These are phyloP conservation scores for Pinus taeda DNA, from an alignment of 75 land plant species.

Conservation along the genomic window DNA sequence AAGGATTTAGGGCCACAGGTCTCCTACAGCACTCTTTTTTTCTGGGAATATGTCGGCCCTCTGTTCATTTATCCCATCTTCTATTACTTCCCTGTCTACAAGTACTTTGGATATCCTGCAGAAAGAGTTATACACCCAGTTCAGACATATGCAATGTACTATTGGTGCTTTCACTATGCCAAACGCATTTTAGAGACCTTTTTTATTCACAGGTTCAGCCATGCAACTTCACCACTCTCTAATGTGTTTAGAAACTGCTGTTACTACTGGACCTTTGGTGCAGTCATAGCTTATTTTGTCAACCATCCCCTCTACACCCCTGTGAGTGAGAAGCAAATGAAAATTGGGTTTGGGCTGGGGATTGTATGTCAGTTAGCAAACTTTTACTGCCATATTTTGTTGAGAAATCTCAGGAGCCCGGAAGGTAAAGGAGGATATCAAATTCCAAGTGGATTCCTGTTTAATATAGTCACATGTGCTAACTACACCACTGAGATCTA, in stretches of 20 bases:
- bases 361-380: slow-evolving; percentile 71
- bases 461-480: slow-evolving; percentile 93
- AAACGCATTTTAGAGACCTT: slow-evolving; percentile 91
- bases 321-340: slow-evolving; percentile 82
- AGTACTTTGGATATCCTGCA: slow-evolving; percentile 63
- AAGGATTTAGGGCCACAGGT: slow-evolving; percentile 95
- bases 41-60: slow-evolving; percentile 89
- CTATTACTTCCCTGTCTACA: slow-evolving; percentile 81
- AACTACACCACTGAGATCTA: slow-evolving; percentile 98
- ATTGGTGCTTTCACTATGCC: slow-evolving; percentile 94
- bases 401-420: slow-evolving; percentile 70
- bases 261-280: slow-evolving; percentile 91
- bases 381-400: slow-evolving; percentile 79
- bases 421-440: slow-evolving; percentile 89
- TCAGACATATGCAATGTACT: slow-evolving; percentile 85
- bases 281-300: slow-evolving; percentile 87
- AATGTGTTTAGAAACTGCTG: slow-evolving; percentile 91
- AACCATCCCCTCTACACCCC: slow-evolving; percentile 96
- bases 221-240: slow-evolving; percentile 90
- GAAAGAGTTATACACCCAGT: slow-evolving; percentile 59
- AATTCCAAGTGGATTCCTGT: slow-evolving; percentile 84
- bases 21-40: slow-evolving; percentile 76
- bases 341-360: slow-evolving; percentile 85
- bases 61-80: slow-evolving; percentile 76
- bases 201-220: slow-evolving; percentile 93